These are phyloP conservation scores for Paxillus ammoniavirescens DNA, from an alignment of 768 basidiomycete species.

Conservation along the genomic window DNA sequence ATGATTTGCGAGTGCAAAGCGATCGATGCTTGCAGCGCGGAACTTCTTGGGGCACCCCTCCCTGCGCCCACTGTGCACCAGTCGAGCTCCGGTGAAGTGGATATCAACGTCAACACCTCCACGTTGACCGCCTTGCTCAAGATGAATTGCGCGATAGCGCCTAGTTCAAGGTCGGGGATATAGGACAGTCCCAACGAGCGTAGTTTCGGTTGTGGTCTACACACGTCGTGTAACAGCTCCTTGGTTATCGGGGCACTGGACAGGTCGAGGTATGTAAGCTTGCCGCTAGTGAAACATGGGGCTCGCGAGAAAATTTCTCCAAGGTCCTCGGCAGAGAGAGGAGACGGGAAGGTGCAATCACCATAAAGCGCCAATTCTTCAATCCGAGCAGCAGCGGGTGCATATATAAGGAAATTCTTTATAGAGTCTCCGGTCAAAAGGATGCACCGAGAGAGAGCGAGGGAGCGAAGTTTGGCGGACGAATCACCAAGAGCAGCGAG, in stretches of 20 bases:
- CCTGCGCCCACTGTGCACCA: slow-evolving; percentile 40
- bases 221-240: slow-evolving; percentile 46
- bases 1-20: slow-evolving; percentile 77
- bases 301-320: slow-evolving; percentile 65
- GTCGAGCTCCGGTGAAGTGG: slow-evolving; percentile 75
- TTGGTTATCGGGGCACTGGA: slow-evolving; percentile 77
- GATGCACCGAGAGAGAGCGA: slow-evolving; percentile 85
- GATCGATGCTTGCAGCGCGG: slow-evolving; percentile 68
- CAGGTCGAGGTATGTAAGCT: slow-evolving; percentile 85
- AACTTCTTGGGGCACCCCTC: slow-evolving; percentile 30
- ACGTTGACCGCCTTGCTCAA: slow-evolving; percentile 65
- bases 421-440: slow-evolving; percentile 80
- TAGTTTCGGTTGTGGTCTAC: slow-evolving; percentile 66
- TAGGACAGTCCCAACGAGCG: slow-evolving; percentile 90
- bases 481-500: slow-evolving; percentile 66
- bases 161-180: slow-evolving; percentile 69
- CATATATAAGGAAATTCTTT: slow-evolving; percentile 65
- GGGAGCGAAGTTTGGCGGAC: slow-evolving; percentile 68
- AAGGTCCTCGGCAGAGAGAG: slow-evolving; percentile 67
- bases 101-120: slow-evolving; percentile 81
- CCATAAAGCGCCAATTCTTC: slow-evolving; percentile 87
- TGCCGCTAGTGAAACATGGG: slow-evolving; percentile 74
- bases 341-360: slow-evolving; percentile 78
- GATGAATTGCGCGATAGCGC: slow-evolving; percentile 67
- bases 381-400: slow-evolving; percentile 59